These are phyloP conservation scores for Zostera marina DNA, from an alignment of 116 monocot genomes.

Conservation along the genomic window DNA sequence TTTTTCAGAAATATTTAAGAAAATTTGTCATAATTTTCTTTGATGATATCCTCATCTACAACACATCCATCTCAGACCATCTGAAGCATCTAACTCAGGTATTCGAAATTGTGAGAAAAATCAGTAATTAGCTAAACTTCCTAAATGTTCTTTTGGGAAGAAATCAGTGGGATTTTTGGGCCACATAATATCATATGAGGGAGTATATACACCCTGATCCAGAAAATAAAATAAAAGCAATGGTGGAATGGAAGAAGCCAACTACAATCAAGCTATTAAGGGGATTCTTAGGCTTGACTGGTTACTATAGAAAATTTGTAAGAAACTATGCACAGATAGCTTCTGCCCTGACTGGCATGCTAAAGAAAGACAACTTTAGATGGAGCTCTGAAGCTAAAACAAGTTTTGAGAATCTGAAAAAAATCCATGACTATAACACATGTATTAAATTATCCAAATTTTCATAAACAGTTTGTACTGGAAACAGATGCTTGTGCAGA, in stretches of 20 bases:
- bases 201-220: neutral
- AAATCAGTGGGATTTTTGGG: conserved; percentile 15
- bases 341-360: neutral
- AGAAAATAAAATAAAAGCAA: neutral
- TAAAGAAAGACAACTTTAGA: neutral
- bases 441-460: neutral
- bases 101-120: neutral
- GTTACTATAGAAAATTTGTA: no score
- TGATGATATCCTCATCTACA: conserved; percentile 1
- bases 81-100: neutral
- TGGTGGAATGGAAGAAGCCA: conserved; percentile 3
- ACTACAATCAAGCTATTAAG: neutral
- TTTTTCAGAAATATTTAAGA: no score
- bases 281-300: conserved; percentile 2
- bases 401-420: neutral
- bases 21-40: no score
- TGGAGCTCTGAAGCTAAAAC: neutral
- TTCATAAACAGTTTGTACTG: neutral
- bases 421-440: neutral
- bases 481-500: neutral
- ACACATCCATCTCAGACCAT: neutral
- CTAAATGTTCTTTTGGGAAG: conserved; percentile 9
- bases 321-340: neutral
- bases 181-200: neutral
- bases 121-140: neutral